A percentile compares a stretch with the other conserved stretches of the same genome.
Conservation (phyloP, 2,329 filamentous ascomycete species). For the Diplodia intermedia region DNA sequence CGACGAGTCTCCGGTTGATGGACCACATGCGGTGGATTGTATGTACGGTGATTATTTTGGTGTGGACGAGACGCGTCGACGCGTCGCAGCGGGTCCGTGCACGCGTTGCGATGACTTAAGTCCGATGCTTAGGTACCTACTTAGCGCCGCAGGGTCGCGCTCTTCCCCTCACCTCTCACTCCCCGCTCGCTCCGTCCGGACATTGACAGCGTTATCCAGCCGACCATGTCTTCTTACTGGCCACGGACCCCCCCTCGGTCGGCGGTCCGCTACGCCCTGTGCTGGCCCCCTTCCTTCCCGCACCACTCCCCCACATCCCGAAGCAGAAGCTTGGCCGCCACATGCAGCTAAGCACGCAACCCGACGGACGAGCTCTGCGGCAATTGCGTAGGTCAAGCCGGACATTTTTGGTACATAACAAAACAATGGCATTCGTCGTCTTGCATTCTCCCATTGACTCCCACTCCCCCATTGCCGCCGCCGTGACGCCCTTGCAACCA, state of each 20-base stretch:
- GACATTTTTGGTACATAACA: conserved; percentile 16
- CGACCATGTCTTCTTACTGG: not conserved
- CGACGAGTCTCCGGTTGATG: not conserved
- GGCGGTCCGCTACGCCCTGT: conserved; percentile 9
- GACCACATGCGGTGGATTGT: no score
- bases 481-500: conserved; percentile 2
- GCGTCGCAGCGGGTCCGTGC: not conserved
- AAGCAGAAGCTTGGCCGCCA: conserved; percentile 10
- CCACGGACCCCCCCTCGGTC: conserved; percentile 23
- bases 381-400: conserved; percentile 15
- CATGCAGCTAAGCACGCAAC: conserved; percentile 12
- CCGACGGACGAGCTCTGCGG: conserved; percentile 8
- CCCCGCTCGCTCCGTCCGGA: conserved; percentile 5
- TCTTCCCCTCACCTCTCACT: not conserved
- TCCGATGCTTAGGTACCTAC: not conserved
- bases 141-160: not conserved
- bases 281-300: conserved; percentile 1
- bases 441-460: not conserved
- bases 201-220: not conserved
- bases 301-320: conserved; percentile 24
- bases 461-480: not conserved
- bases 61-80: conserved; percentile 16
- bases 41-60: no score
- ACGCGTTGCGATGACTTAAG: not conserved
- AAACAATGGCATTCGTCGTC: not conserved